These are phyloP conservation scores for Dipodascus albidus DNA, from an alignment of 805 yeast species.

Conservation along the genomic window DNA sequence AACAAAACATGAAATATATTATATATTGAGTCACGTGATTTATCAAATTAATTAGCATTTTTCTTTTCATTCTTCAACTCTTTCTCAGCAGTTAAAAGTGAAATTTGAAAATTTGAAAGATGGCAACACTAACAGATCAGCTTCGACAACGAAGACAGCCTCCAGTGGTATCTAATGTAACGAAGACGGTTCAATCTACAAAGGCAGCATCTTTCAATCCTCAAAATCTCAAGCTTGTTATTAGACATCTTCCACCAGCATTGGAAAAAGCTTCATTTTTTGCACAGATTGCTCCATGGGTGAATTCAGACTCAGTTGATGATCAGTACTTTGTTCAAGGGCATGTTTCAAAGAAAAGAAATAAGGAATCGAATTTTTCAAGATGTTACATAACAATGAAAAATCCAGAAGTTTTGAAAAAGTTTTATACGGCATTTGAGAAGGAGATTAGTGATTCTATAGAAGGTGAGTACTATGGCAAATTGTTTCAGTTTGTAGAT, in stretches of 20 bases:
- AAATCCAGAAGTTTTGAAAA: slow-evolving; percentile 19
- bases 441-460: slow-evolving; percentile 23
- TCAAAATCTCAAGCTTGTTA: slow-evolving; percentile 21
- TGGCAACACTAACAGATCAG: slow-evolving; percentile 6
- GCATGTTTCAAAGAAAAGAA: slow-evolving; percentile 25
- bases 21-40: neutral
- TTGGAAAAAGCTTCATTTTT: slow-evolving; percentile 27
- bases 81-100: too few species aligned
- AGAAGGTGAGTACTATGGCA: slow-evolving; percentile 11
- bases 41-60: neutral
- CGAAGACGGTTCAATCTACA: neutral
- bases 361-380: slow-evolving; percentile 29
- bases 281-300: slow-evolving; percentile 17
- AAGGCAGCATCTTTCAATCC: slow-evolving; percentile 2
- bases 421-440: slow-evolving; percentile 24
- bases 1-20: neutral
- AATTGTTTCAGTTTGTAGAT: slow-evolving; percentile 24
- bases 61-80: neutral
- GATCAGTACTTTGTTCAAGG: slow-evolving; percentile 16
- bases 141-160: slow-evolving; percentile 8
- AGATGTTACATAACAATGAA: slow-evolving; percentile 34
- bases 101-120: too few species aligned
- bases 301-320: slow-evolving; percentile 15
- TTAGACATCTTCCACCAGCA: slow-evolving; percentile 37
- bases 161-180: neutral